Evolutionary conservation across 23 red algal species (phyloP).

Genomic region (Agarophyton chilense): DNA sequence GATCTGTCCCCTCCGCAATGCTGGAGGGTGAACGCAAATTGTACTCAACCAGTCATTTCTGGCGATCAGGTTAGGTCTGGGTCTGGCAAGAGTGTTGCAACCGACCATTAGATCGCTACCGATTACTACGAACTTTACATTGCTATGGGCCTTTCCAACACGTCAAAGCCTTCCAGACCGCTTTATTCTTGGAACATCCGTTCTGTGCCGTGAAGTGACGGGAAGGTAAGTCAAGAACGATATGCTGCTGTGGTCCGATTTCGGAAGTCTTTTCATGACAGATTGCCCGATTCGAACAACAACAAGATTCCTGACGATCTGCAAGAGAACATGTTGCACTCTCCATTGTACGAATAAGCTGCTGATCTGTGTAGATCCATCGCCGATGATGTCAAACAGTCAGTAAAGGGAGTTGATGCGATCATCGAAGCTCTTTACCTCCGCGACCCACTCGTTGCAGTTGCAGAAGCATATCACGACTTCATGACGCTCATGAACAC

Average conservation of each 20-base stretch:
- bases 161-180: too few relatives aligned
- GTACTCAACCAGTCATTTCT: too few relatives aligned
- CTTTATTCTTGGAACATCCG: constrained; percentile 14
- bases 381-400: not conserved
- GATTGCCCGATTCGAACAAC: not conserved
- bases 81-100: too few relatives aligned
- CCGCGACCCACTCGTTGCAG: not conserved
- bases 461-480: not conserved
- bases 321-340: not conserved
- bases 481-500: not conserved
- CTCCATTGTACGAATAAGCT: not conserved
- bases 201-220: constrained; percentile 10
- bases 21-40: too few relatives aligned
- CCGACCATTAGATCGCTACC: too few relatives aligned
- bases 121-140: too few relatives aligned
- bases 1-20: too few relatives aligned
- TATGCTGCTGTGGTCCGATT: not conserved
- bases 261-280: constrained; percentile 7
- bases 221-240: not conserved
- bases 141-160: too few relatives aligned
- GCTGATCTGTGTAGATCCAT: constrained; percentile 1
- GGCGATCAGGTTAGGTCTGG: too few relatives aligned
- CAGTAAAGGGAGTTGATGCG: not conserved
- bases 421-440: constrained; percentile 8
- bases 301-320: not conserved